Percentiles rank a stretch among this genome's conserved stretches.
Conservation (phyloP, 805 yeast species). For the Saccharomycopsis lassenensis region DNA sequence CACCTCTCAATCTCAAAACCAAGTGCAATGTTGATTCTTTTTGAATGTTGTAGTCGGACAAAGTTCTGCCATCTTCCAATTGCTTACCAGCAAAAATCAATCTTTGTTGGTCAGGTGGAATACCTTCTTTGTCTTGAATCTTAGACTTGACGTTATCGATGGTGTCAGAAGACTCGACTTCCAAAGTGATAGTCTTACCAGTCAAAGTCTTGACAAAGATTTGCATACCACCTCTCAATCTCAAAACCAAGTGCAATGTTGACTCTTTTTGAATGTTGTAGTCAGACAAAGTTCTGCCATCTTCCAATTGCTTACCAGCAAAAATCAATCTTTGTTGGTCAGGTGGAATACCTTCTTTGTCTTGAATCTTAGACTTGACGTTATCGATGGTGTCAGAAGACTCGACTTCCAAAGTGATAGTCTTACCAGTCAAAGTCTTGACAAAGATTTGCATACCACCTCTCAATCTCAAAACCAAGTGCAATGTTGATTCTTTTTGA, state of each 20-base stretch:
- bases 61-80: slow-evolving; percentile 92
- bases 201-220: slow-evolving; percentile 99
- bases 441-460: slow-evolving; percentile 87
- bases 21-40: slow-evolving; percentile 94
- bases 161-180: slow-evolving; percentile 96
- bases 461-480: slow-evolving; percentile 77
- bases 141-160: slow-evolving; percentile 94
- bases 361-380: slow-evolving; percentile 97
- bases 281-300: slow-evolving; percentile 97
- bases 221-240: slow-evolving; percentile 99
- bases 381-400: slow-evolving; percentile 98
- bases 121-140: slow-evolving; percentile 96
- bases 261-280: slow-evolving; percentile 99
- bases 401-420: slow-evolving; percentile 98
- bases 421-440: slow-evolving; percentile 81
- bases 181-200: slow-evolving; percentile 97
- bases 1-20: slow-evolving; percentile 97
- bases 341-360: slow-evolving; percentile 99
- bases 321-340: slow-evolving; percentile 99
- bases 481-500: slow-evolving; percentile 86
- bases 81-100: slow-evolving; percentile 96
- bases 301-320: slow-evolving; percentile 99
- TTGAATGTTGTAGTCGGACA: slow-evolving; percentile 96
- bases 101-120: slow-evolving; percentile 97
- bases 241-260: slow-evolving; percentile 87